Percentiles rank a stretch among this genome's conserved stretches.
Evolutionary conservation across 768 basidiomycete species (phyloP).

Genomic region (Serendipita sp.): DNA sequence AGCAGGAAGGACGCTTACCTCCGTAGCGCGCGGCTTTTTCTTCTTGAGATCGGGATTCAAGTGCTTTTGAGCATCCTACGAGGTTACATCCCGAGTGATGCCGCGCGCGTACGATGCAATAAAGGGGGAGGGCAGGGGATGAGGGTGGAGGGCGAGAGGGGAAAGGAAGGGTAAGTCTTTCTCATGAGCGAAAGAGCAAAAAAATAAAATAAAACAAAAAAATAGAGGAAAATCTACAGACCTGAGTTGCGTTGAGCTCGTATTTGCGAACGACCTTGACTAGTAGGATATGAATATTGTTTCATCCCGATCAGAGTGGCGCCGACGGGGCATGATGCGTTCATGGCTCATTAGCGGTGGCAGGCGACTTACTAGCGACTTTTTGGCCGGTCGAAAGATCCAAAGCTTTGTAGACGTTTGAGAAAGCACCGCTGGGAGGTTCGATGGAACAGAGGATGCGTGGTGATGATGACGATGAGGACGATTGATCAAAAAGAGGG

Average conservation of each 20-base stretch:
- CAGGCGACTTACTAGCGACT: slow-evolving; percentile 53
- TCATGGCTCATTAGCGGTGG: slow-evolving; percentile 11
- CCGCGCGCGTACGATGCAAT: slow-evolving; percentile 7
- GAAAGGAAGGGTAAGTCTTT: too few relatives aligned
- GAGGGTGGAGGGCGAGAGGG: slow-evolving; percentile 7
- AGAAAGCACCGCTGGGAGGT: slow-evolving; percentile 71
- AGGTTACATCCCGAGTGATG: slow-evolving; percentile 1
- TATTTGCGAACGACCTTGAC: slow-evolving; percentile 93
- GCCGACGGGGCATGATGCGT: slow-evolving; percentile 11
- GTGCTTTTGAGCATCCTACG: slow-evolving; percentile 80
- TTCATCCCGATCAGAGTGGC: too few relatives aligned
- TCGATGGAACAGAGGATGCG: slow-evolving; percentile 10
- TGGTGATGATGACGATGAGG: background rate
- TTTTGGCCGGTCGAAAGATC: slow-evolving; percentile 59
- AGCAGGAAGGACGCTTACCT: slow-evolving; percentile 43
- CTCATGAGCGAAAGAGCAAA: slow-evolving; percentile 19
- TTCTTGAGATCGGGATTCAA: slow-evolving; percentile 90
- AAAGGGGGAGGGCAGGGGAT: slow-evolving; percentile 13
- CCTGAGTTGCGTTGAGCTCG: slow-evolving; percentile 83
- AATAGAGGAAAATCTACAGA: slow-evolving; percentile 28
- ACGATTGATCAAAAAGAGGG: slow-evolving; percentile 5
- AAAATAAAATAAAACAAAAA: slow-evolving; percentile 11
- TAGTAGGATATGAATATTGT: slow-evolving; percentile 18
- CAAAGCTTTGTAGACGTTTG: slow-evolving; percentile 91
- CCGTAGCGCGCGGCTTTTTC: slow-evolving; percentile 83